A percentile compares a stretch with the other conserved stretches of the same genome.
phyloP scores from a whole-genome alignment of 2,329 filamentous ascomycete genomes.

The Cercospora sp. region DNA sequence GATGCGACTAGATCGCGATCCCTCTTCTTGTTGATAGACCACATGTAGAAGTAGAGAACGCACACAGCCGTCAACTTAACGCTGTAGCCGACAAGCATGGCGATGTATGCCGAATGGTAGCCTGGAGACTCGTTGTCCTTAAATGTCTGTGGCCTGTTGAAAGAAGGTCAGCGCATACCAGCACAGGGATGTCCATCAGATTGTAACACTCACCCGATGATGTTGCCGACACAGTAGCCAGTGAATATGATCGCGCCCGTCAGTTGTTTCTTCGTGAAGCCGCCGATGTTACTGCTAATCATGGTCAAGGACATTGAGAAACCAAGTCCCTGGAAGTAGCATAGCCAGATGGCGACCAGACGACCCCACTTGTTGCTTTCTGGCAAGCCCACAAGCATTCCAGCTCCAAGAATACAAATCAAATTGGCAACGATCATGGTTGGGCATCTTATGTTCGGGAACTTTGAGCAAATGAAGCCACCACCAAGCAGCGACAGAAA shows the following conservation, averaged over 20 bases:
- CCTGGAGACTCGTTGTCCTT: constrained; percentile 51
- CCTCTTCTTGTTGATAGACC: constrained; percentile 54
- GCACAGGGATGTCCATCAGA: background rate
- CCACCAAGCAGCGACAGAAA: constrained; percentile 55
- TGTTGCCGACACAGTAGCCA: constrained; percentile 52
- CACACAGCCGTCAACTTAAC: constrained; percentile 55
- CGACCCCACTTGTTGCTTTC: constrained; percentile 57
- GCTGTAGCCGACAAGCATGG: constrained; percentile 59
- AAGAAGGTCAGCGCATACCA: background rate
- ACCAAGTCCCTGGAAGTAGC: constrained; percentile 55
- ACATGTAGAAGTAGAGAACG: constrained; percentile 59
- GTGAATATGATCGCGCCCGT: constrained; percentile 43
- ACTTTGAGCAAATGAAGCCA: constrained; percentile 55
- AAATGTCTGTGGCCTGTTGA: constrained; percentile 50
- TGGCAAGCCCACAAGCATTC: constrained; percentile 55
- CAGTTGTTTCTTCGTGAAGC: constrained; percentile 58
- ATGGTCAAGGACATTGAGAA: constrained; percentile 58
- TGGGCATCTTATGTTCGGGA: constrained; percentile 53
- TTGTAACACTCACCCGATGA: constrained; percentile 45
- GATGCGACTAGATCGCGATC: constrained; percentile 48
- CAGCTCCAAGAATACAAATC: constrained; percentile 57
- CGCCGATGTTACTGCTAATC: constrained; percentile 55
- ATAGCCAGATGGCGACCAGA: constrained; percentile 59
- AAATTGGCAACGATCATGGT: constrained; percentile 59
- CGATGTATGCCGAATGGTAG: constrained; percentile 54